phyloP scores from a whole-genome alignment of 495 filamentous ascomycete genomes.

The Cercophora newfieldiana region DNA sequence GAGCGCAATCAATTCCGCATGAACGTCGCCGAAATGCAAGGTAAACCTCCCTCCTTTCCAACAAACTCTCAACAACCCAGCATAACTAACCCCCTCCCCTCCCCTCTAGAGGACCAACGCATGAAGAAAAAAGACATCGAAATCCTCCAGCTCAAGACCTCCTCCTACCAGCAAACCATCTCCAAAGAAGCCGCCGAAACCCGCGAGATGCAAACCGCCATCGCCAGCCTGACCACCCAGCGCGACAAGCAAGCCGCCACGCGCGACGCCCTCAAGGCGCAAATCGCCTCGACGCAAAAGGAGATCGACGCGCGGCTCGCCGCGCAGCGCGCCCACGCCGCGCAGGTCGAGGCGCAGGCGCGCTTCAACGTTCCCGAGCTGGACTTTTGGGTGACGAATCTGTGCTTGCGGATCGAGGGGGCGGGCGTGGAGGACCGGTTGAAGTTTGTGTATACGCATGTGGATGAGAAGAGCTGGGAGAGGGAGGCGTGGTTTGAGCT shows the following conservation, averaged over 20 bases:
- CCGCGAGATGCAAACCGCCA: constrained; percentile 80
- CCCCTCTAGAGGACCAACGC: constrained; percentile 79
- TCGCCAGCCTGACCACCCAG: constrained; percentile 70
- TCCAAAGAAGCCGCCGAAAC: constrained; percentile 86
- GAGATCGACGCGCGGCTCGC: constrained; percentile 57
- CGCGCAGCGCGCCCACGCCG: constrained; percentile 52
- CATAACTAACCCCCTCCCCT: too few species aligned
- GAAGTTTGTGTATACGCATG: constrained; percentile 88
- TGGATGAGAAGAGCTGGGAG: constrained; percentile 85
- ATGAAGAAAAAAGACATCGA: constrained; percentile 87
- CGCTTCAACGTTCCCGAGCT: constrained; percentile 88
- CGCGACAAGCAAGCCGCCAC: constrained; percentile 72
- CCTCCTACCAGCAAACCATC: constrained; percentile 75
- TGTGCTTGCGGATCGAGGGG: constrained; percentile 88
- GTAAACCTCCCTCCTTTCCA: constrained; percentile 44
- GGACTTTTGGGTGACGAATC: constrained; percentile 90
- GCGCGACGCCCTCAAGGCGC: constrained; percentile 70
- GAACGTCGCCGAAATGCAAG: constrained; percentile 85
- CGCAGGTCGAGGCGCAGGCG: constrained; percentile 73
- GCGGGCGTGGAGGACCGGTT: constrained; percentile 79
- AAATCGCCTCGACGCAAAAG: constrained; percentile 77
- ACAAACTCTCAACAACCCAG: constrained; percentile 13
- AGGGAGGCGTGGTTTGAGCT: constrained; percentile 93
- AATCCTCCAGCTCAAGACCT: constrained; percentile 73
- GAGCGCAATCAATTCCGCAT: constrained; percentile 92